Percentiles rank a stretch among this genome's conserved stretches.
Conservation (phyloP, 495 filamentous ascomycete species). For the Mycothermus thermophilus region DNA sequence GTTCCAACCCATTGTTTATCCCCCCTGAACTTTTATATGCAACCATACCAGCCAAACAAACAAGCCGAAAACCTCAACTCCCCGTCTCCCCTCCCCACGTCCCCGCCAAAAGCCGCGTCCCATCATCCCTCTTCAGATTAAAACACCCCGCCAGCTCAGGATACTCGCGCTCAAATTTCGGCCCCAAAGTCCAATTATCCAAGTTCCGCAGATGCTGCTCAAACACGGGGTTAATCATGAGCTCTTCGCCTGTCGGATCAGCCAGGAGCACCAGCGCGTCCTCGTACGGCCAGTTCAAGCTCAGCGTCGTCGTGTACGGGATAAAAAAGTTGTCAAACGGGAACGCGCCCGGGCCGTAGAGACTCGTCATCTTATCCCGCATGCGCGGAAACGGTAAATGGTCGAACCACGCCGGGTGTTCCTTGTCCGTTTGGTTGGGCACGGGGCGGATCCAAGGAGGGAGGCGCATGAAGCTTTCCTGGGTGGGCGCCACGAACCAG, state of each 20-base stretch:
- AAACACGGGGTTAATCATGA: slow-evolving; percentile 68
- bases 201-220: slow-evolving; percentile 55
- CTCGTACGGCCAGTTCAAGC: slow-evolving; percentile 68
- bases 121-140: slow-evolving; percentile 18
- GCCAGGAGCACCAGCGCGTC: slow-evolving; percentile 44
- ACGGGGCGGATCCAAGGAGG: slow-evolving; percentile 53
- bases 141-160: slow-evolving; percentile 45
- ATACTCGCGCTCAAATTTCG: slow-evolving; percentile 48
- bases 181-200: slow-evolving; percentile 66
- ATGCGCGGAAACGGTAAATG: slow-evolving; percentile 62
- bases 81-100: no score
- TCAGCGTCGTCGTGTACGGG: slow-evolving; percentile 58
- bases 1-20: no score
- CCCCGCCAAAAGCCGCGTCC: no score
- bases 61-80: no score
- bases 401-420: slow-evolving; percentile 68
- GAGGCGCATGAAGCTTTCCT: slow-evolving; percentile 57
- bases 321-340: slow-evolving; percentile 69
- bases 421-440: slow-evolving; percentile 42
- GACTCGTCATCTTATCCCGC: slow-evolving; percentile 45
- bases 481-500: slow-evolving; percentile 63
- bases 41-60: no score
- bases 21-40: no score
- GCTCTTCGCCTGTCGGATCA: slow-evolving; percentile 40
- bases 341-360: slow-evolving; percentile 29